Base-by-base conservation (phyloP, 495 filamentous ascomycete genomes). In the Neurospora sp. region DNA sequence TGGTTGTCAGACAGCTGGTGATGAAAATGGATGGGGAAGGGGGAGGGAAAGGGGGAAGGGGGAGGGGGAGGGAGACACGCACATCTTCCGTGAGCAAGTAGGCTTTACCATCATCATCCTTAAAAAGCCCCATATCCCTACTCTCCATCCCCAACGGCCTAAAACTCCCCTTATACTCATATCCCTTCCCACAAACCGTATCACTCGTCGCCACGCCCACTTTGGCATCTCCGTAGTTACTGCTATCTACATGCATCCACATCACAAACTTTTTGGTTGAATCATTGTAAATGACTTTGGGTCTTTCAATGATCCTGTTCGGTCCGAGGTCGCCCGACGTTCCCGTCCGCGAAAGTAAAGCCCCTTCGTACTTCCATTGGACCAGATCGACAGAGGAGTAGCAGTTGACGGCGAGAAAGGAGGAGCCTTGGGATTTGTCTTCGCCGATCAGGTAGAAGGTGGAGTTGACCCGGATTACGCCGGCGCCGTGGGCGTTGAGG, bases 191-290 rank as follows among this genome's bases (percentile, higher is more conserved):
- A 77, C 90, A 92, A 10, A 91, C 86, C 10, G 76, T 79, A 75
- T 84, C 82, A 1, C 86, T 84, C 0, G 86, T 89, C 0, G 89
- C 90, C 41, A 92, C 89, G 4, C 88, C 90, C 0, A 88, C 87
- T 72, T 87, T 89, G 0, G 90, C 90, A 40, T 91, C 89, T 2
- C 84, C 86, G 73, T 92, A 92, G 75, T 80, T 86, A 42, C 83
- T 84, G 46, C 81, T 85, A 75, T 92, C 90, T 75, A 91, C 89
- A 76, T 92, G 90, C 86, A 92, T 86, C 84, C 88, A 92, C 35
- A 88, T 75, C 40, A 89, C 86, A 73, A 87, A 90, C 71, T 88
- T 84, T 8, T 73, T 69, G 0, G 88, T 89, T 37, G 79, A 79
- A 39, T 85, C 83, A 59, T 91, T 90, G 75, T 86, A 88, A 0